Percentiles rank a stretch among this genome's conserved stretches.
Conservation (phyloP, 164 flowering plant species). For the Berberis thunbergii region DNA sequence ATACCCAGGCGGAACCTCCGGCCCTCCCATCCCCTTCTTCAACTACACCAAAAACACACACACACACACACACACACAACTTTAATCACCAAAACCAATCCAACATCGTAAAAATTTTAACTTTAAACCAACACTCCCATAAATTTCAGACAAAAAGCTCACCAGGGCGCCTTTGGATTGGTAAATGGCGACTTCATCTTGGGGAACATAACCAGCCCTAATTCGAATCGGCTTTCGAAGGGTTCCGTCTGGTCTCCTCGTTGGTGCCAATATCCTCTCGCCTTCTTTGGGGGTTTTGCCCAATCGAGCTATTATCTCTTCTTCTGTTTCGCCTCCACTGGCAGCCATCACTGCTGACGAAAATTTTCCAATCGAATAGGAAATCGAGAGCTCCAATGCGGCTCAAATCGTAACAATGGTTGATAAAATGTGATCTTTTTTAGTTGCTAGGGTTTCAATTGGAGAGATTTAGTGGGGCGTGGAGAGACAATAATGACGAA, state of each 20-base stretch:
- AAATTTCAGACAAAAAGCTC: not conserved
- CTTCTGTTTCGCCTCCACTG: not conserved
- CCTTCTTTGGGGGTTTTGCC: slow-evolving; percentile 26
- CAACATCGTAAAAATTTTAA: not conserved
- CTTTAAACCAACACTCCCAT: not conserved
- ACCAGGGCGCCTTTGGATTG: slow-evolving; percentile 30
- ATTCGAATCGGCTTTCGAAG: slow-evolving; percentile 25
- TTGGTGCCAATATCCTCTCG: slow-evolving; percentile 24
- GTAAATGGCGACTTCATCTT: slow-evolving; percentile 31
- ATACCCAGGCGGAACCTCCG: slow-evolving; percentile 29
- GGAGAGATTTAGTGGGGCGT: too few species aligned
- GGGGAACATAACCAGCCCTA: slow-evolving; percentile 30
- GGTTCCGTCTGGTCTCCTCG: slow-evolving; percentile 29
- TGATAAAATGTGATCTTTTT: too few species aligned
- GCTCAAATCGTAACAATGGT: too few species aligned
- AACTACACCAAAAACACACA: slow-evolving; percentile 9
- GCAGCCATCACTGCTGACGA: not conserved
- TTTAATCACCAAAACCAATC: not conserved
- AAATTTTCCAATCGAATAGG: too few species aligned
- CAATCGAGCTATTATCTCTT: not conserved
- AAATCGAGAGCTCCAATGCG: too few species aligned
- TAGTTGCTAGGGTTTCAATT: too few species aligned
- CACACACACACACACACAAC: not conserved
- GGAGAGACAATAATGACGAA: too few species aligned
- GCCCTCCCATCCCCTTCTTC: slow-evolving; percentile 16